A percentile compares a stretch with the other conserved stretches of the same genome.
phyloP scores from a whole-genome alignment of 257 asterid genomes.

The Solanum chiquidenum region DNA sequence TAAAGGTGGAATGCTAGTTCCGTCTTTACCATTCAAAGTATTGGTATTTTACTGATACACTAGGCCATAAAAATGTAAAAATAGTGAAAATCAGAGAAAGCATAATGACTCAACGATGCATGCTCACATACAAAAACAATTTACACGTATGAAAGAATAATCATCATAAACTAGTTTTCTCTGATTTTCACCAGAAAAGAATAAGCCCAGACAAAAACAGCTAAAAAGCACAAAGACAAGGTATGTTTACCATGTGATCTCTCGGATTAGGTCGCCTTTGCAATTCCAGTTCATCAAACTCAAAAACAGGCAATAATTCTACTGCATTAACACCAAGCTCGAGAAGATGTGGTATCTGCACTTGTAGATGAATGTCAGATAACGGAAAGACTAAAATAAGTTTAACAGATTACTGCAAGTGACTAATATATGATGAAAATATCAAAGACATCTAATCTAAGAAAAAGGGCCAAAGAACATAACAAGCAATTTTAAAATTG shows the following conservation, averaged over 20 bases:
- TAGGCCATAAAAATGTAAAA: not conserved
- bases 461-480: not conserved
- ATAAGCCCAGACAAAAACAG: not conserved
- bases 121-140: not conserved
- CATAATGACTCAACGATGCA: not conserved
- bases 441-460: not conserved
- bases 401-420: not conserved
- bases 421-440: not conserved
- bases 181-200: not conserved
- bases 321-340: conserved; percentile 96
- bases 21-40: not conserved
- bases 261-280: conserved; percentile 88
- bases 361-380: conserved; percentile 12
- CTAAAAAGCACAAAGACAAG: not conserved
- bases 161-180: not conserved
- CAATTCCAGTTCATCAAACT: conserved; percentile 91
- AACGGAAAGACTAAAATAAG: conserved; percentile 4
- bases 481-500: not conserved
- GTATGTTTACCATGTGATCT: conserved; percentile 75
- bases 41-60: not conserved
- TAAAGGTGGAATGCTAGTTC: not conserved
- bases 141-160: not conserved
- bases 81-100: not conserved
- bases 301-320: conserved; percentile 85
- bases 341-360: conserved; percentile 87